Evolutionary conservation across 1,139 yeast genomes (phyloP).

Genomic region (Pichia sp.): DNA sequence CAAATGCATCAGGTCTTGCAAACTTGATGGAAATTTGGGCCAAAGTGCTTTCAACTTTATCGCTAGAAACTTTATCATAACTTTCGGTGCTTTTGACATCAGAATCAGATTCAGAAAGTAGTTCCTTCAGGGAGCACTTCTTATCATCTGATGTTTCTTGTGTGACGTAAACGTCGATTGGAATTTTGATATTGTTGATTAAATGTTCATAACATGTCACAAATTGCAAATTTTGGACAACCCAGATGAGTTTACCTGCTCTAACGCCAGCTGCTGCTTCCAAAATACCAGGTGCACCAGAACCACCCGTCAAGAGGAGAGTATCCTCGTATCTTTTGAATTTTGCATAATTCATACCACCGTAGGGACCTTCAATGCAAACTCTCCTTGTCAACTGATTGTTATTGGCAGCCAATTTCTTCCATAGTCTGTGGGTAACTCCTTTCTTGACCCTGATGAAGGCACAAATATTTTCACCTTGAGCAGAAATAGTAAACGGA

Average conservation of each 20-base stretch:
- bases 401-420: conserved; percentile 22
- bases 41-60: not conserved
- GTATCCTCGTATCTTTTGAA: conserved; percentile 48
- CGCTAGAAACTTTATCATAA: conserved; percentile 7
- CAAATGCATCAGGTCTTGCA: conserved; percentile 41
- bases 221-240: conserved; percentile 9
- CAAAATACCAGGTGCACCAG: conserved; percentile 62
- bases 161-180: conserved; percentile 19
- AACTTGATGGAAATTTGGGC: conserved; percentile 30
- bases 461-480: conserved; percentile 24
- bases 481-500: conserved; percentile 36
- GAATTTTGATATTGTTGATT: conserved; percentile 7
- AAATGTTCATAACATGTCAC: conserved; percentile 11
- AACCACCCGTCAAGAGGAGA: conserved; percentile 63
- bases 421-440: conserved; percentile 23
- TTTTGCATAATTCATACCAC: conserved; percentile 28
- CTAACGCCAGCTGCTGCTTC: conserved; percentile 37
- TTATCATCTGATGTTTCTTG: conserved; percentile 11
- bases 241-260: conserved; percentile 18
- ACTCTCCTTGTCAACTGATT: conserved; percentile 31
- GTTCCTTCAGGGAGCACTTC: not conserved
- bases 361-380: conserved; percentile 64
- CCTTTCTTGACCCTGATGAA: conserved; percentile 38
- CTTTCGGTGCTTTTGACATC: conserved; percentile 8
- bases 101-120: conserved; percentile 5